Base-by-base conservation (phyloP, 805 yeast species). In the Starmerella davenportii region DNA sequence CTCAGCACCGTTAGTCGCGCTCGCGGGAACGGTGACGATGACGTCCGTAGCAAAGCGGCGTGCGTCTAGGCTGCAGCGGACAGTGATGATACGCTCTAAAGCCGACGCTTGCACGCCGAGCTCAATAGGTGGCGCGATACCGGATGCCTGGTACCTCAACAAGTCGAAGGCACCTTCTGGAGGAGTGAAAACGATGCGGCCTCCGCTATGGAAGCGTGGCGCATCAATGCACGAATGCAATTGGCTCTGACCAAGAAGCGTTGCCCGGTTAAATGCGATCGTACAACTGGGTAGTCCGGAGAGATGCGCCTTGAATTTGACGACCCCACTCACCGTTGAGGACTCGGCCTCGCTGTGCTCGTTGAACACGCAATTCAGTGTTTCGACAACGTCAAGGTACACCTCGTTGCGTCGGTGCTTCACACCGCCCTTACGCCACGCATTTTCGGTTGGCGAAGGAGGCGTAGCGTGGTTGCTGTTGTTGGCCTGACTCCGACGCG, bases 101-200 rank as follows among this genome's bases (percentile, higher is more conserved):
- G 57, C 59, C 1, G 73, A 74, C 7, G 59, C 50, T 29, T 29
- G 8, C 15, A 14, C 15, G 9, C 11, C 25, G 7, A 23, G 25
- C 11, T 23, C 11, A 7, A 23, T 23, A 7, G 25, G 25, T 11
- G 25, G 7, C 36, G 69, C 70, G 42, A 79, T 60, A 45, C 73
- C 71, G 1, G 63, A 57, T 1, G 69, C 66, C 40, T 76, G 63
- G 57, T 82, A 84, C 27, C 71, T 65, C 85, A 84, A 75, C 43
- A 84, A 66, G 55, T 81, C 87, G 53, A 81, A 79, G 37, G 73
- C 71, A 1, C 93, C 93, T 58, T 82, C 93, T 1, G 94, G 94
- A 2, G 94, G 94, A 11, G 74, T 63, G 46, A 84, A 82, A 34
- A 68, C 70, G 41, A 84, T 76, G 19, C 70, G 60, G 30, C 78